Conservation (phyloP, 176 grass and related monocot species). For the Guadua angustifolia region DNA sequence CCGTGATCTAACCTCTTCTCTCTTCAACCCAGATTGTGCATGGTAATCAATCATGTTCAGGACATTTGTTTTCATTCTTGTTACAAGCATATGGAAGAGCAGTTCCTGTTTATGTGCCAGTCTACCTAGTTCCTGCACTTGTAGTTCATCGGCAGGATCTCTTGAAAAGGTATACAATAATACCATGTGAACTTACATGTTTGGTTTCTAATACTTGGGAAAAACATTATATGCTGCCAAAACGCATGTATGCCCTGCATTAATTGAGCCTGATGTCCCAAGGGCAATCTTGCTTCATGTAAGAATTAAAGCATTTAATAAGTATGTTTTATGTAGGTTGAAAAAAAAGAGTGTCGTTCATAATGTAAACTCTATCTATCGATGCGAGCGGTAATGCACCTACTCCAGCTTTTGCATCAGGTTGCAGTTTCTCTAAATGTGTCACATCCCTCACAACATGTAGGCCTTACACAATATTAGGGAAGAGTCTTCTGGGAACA, state of each 20-base stretch:
- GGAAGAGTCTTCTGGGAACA: slow-evolving; percentile 89
- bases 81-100: slow-evolving; percentile 94
- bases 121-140: slow-evolving; percentile 88
- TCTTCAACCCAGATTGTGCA: slow-evolving; percentile 78
- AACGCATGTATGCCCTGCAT: background rate
- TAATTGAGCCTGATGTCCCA: background rate
- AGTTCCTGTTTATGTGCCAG: slow-evolving; percentile 90
- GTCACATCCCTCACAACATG: slow-evolving; percentile 23
- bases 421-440: slow-evolving; percentile 34
- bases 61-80: slow-evolving; percentile 82
- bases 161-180: slow-evolving; percentile 67
- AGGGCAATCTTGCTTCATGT: background rate
- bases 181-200: slow-evolving; percentile 21
- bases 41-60: slow-evolving; percentile 81
- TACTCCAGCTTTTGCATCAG: slow-evolving; percentile 10
- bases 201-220: slow-evolving; percentile 27
- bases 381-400: slow-evolving; percentile 9
- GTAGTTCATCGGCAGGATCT: slow-evolving; percentile 94
- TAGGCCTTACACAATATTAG: slow-evolving; percentile 85
- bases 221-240: background rate
- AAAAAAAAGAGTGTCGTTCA: background rate
- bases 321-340: slow-evolving; percentile 12
- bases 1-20: slow-evolving; percentile 42
- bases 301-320: background rate
- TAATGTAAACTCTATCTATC: background rate